Base-by-base conservation (phyloP, 2,329 filamentous ascomycete genomes). In the Stachybotrys chlorohalonatus region DNA sequence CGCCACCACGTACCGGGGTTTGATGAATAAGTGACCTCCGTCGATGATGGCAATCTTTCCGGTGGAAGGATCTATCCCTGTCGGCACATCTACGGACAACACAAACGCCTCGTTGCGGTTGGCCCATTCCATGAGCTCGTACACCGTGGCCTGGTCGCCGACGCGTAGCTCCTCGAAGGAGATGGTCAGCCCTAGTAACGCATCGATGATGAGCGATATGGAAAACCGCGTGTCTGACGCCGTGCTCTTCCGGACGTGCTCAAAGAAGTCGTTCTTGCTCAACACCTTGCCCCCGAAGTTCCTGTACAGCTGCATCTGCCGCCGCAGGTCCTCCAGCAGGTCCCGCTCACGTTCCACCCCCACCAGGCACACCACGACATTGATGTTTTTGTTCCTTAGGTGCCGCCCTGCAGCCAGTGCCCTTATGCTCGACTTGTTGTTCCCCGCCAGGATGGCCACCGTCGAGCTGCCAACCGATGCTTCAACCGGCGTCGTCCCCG, bases 91-190 rank as follows among this genome's bases (percentile, higher is more conserved):
- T n/a, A 99, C 83, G 0, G 91, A 89, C 17, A 99, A 74, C 3
- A 94, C 86, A 55, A 86, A 85, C 0, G 90, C 85, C 59, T 91
- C 89, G 66, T 86, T 89, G 59, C 91, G 86, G 66, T 96, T 97
- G 3, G 90, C 87, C 91, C 92, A 97, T 58, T 91, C 87, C 64
- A 96, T 94, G 65, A 96, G 82, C 65, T 95, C 88, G 64, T 95
- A 92, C 0, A 90, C 89, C 0, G 87, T 87, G 4, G 86, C 85
- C 67, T 95, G 90, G 60, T 95, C 89, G 15, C 87, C 86, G 2
- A 86, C 87, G 42, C 90, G 83, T 31, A 97, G 77, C 62, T 95
- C 90, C 61, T 96, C 91, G 64, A 96, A 96, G 2, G 89, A 86
- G 55, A 91, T 84, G 49, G 94, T 90, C 58, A 94, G 82, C 4